Base-by-base conservation (phyloP, 116 monocot genomes). In the Thalassia testudinum region DNA sequence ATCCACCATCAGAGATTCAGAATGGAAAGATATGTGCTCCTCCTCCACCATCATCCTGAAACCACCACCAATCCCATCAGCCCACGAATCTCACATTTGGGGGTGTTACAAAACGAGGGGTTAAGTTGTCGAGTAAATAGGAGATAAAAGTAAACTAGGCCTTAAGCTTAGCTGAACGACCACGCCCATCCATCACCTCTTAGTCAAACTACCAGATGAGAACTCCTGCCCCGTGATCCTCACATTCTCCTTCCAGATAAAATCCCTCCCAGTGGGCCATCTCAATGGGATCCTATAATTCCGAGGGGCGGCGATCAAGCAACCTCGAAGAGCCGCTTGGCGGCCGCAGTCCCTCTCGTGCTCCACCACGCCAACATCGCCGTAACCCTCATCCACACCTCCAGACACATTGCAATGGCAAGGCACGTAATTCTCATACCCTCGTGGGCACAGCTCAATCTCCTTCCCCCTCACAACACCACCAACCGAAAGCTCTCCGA, bases 231-330 rank as follows among this genome's bases (percentile, higher is more conserved):
- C 95, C n/a, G 72, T 72, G 59, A 95, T 81, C 77, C 79, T 87
- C 50, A 95, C 95, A 72, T 95, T 95, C 59, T 84, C 80, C 69
- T 87, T 95, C 95, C n/a, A n/a, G n/a, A n/a, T n/a, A n/a, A n/a
- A n/a, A n/a, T n/a, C n/a, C n/a, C n/a, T n/a, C n/a, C n/a, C n/a
- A n/a, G n/a, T n/a, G n/a, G n/a, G n/a, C n/a, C n/a, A n/a, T n/a
- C n/a, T n/a, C n/a, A n/a, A n/a, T 20, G 95, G 95, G 50, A 95
- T 88, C 65, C 85, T 65, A 55, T 95, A 95, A 64, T 78, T 77
- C 61, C 34, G 72, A 7, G 88, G 81, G 2, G 95, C 72, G 37
- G 74, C 61, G 62, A 95, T 58, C 60, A 95, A 65, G 61, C 95
- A 95, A 26, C 20, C 19, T 15, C 28, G 27, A 10, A 63, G 47